A percentile compares a stretch with the other conserved stretches of the same genome.
Evolutionary conservation across 2,329 filamentous ascomycete genomes (phyloP).

Genomic region (Diatrype stigma): DNA sequence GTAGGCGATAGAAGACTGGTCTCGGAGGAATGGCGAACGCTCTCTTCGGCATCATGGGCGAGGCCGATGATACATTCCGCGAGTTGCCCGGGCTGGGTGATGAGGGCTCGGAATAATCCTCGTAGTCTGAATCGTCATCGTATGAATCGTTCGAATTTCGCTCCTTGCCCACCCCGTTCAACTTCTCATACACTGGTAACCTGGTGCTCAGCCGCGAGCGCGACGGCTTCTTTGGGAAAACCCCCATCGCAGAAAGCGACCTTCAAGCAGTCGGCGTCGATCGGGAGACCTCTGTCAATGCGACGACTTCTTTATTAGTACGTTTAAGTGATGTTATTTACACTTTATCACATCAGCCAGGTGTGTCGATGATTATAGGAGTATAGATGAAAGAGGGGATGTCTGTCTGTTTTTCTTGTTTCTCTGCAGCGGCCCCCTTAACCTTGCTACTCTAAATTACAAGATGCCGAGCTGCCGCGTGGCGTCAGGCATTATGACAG

Average conservation of each 20-base stretch:
- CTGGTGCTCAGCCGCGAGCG: constrained; percentile 40
- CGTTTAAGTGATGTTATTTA: no score
- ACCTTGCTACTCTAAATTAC: no score
- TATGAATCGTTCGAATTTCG: constrained; percentile 48
- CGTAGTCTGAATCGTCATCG: constrained; percentile 34
- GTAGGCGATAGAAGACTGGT: constrained; percentile 56
- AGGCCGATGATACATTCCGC: constrained; percentile 43
- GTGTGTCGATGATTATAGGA: no score
- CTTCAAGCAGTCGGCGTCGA: no score
- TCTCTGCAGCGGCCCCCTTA: no score
- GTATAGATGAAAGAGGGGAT: no score
- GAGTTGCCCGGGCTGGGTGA: constrained; percentile 50
- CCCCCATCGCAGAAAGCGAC: constrained; percentile 39
- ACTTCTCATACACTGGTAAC: constrained; percentile 49
- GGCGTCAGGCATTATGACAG: no score
- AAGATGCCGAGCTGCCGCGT: no score
- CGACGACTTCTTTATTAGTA: no score
- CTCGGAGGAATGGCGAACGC: constrained; percentile 27
- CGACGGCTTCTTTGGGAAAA: constrained; percentile 42
- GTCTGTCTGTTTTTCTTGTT: no score
- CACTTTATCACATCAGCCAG: no score
- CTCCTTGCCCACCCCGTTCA: constrained; percentile 42
- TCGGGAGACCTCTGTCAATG: no score
- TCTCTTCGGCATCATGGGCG: constrained; percentile 42
- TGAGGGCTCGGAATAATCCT: constrained; percentile 36